Percentiles rank a stretch among this genome's conserved stretches.
Conservation (phyloP, 495 filamentous ascomycete genomes). For the Monascus purpureus region DNA sequence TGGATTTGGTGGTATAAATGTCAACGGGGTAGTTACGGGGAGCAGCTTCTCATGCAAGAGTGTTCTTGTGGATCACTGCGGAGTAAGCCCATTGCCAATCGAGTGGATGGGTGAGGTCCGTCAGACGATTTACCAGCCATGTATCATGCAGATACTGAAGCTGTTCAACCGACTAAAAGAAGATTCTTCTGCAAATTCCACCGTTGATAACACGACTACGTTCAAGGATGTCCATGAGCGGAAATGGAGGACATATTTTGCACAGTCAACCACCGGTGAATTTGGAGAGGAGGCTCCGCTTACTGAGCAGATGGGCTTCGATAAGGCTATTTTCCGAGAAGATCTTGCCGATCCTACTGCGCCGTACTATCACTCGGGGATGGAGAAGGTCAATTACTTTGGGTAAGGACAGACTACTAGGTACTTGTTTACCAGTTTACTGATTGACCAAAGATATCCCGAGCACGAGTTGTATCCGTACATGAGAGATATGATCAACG, state of each 20-base stretch:
- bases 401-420: constrained; percentile 14
- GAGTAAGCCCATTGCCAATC: constrained; percentile 22
- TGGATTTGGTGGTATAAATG: constrained; percentile 20
- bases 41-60: constrained; percentile 28
- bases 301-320: constrained; percentile 22
- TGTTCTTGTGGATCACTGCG: constrained; percentile 22
- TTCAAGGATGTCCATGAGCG: constrained; percentile 5
- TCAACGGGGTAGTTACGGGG: constrained; percentile 19
- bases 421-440: too few relatives aligned
- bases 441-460: constrained; percentile 3
- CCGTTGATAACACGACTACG: not conserved
- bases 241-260: constrained; percentile 23
- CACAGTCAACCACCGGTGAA: constrained; percentile 25
- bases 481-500: constrained; percentile 16
- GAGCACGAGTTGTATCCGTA: constrained; percentile 10
- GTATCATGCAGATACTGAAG: constrained; percentile 24
- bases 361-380: constrained; percentile 15
- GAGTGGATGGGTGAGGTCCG: constrained; percentile 25
- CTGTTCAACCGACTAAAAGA: constrained; percentile 22
- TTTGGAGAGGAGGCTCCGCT: constrained; percentile 22
- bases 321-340: constrained; percentile 15
- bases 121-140: constrained; percentile 26
- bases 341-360: constrained; percentile 11
- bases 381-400: constrained; percentile 27
- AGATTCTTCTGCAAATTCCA: not conserved